phyloP scores from a whole-genome alignment of 1,284 basidiomycete genomes.

The Ganoderma lingzhi region DNA sequence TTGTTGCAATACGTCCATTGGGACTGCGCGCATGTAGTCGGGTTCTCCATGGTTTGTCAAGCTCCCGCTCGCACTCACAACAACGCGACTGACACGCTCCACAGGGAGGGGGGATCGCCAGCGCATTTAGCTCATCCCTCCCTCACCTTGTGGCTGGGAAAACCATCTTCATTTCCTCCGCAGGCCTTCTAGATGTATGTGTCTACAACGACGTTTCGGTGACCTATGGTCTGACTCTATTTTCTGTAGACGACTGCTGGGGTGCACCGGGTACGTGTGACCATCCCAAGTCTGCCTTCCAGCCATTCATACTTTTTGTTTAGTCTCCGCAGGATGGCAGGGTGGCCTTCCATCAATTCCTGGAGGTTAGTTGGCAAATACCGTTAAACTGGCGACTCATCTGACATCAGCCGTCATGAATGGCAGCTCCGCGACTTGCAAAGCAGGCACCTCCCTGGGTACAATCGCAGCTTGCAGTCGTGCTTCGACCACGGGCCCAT shows the following conservation, averaged over 20 bases:
- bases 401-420: neutral
- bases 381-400: neutral
- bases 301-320: neutral
- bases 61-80: neutral
- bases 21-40: slow-evolving; percentile 68
- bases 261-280: neutral
- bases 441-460: slow-evolving; percentile 34
- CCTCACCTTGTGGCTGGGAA: slow-evolving; percentile 72
- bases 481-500: slow-evolving; percentile 37
- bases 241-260: neutral
- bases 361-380: slow-evolving; percentile 19
- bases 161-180: slow-evolving; percentile 69
- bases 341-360: slow-evolving; percentile 17
- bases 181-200: slow-evolving; percentile 69
- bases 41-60: slow-evolving; percentile 71
- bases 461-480: slow-evolving; percentile 31
- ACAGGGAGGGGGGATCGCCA: slow-evolving; percentile 76
- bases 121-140: slow-evolving; percentile 71
- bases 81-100: neutral
- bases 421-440: slow-evolving; percentile 35
- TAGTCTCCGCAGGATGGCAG: neutral
- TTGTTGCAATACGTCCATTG: slow-evolving; percentile 80
- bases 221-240: neutral
- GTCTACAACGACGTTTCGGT: slow-evolving; percentile 41
- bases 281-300: neutral